Evolutionary conservation across 2,329 filamentous ascomycete species (phyloP).

Genomic region (Fusarium papillatum): DNA sequence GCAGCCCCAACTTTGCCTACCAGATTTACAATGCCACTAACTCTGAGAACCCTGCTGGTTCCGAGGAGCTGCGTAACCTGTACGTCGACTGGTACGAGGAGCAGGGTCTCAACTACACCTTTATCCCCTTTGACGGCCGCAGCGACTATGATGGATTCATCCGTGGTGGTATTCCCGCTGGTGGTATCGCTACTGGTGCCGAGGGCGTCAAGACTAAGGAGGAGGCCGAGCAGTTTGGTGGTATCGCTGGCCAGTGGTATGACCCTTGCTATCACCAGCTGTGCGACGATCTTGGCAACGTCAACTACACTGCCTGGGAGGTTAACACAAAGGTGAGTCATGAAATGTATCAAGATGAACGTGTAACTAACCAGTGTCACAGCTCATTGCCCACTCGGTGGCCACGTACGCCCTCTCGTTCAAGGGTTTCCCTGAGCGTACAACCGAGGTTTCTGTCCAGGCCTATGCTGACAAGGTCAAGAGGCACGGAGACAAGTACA

Average conservation of each 20-base stretch:
- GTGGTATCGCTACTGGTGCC: slow-evolving; percentile 83
- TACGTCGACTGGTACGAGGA: slow-evolving; percentile 77
- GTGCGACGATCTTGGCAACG: slow-evolving; percentile 70
- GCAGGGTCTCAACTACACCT: slow-evolving; percentile 74
- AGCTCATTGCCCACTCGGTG: slow-evolving; percentile 80
- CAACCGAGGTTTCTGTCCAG: slow-evolving; percentile 44
- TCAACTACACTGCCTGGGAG: slow-evolving; percentile 72
- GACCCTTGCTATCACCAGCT: slow-evolving; percentile 74
- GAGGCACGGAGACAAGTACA: slow-evolving; percentile 64
- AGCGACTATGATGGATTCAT: slow-evolving; percentile 88
- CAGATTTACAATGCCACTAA: slow-evolving; percentile 82
- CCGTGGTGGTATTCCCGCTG: slow-evolving; percentile 77
- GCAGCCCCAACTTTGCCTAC: slow-evolving; percentile 75
- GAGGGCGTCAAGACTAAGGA: slow-evolving; percentile 81
- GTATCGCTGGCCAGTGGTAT: slow-evolving; percentile 71
- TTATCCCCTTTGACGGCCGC: slow-evolving; percentile 82
- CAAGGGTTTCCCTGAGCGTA: slow-evolving; percentile 73
- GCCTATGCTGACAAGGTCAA: slow-evolving; percentile 54
- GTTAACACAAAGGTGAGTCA: slow-evolving; percentile 68
- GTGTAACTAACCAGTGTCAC: slow-evolving; percentile 30
- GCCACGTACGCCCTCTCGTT: slow-evolving; percentile 77
- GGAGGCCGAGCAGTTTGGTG: slow-evolving; percentile 78
- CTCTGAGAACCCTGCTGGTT: slow-evolving; percentile 77
- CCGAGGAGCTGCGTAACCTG: slow-evolving; percentile 75
- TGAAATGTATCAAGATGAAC: not conserved